Evolutionary conservation across 2,329 filamentous ascomycete species (phyloP).

Genomic region (Calonectria pteridis): DNA sequence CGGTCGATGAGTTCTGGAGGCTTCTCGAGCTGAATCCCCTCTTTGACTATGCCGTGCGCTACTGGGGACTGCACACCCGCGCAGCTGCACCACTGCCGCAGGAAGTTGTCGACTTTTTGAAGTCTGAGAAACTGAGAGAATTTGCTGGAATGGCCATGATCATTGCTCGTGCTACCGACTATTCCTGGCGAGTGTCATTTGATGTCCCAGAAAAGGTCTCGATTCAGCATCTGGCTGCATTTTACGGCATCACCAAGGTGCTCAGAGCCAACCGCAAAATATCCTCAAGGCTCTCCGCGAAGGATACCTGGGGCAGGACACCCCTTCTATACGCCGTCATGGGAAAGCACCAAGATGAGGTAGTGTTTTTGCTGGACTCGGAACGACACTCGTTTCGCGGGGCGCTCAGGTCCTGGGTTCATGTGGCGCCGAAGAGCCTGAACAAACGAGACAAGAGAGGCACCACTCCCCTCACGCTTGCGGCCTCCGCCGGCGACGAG

Average conservation of each 20-base stretch:
- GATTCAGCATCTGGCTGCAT: not conserved
- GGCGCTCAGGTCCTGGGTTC: not conserved
- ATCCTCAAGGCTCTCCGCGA: not conserved
- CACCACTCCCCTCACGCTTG: not conserved
- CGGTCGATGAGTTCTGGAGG: not conserved
- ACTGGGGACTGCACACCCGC: not conserved
- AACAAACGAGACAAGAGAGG: not conserved
- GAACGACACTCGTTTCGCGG: not conserved
- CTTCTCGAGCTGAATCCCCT: slow-evolving; percentile 2
- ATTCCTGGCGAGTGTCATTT: not conserved
- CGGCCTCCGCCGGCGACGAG: not conserved
- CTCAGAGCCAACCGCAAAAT: not conserved
- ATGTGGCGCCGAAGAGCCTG: not conserved
- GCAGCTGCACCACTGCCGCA: not conserved
- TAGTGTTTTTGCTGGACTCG: not conserved
- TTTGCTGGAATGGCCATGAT: slow-evolving; percentile 1
- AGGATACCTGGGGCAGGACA: slow-evolving; percentile 1
- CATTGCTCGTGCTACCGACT: not conserved
- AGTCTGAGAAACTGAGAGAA: not conserved
- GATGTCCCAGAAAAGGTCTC: not conserved
- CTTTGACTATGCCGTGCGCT: not conserved
- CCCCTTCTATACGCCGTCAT: not conserved
- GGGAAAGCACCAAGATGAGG: not conserved
- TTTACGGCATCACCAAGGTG: not conserved
- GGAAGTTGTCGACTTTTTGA: not conserved